Conservation (phyloP, 495 filamentous ascomycete species). For the Xylaria flabelliformis region DNA sequence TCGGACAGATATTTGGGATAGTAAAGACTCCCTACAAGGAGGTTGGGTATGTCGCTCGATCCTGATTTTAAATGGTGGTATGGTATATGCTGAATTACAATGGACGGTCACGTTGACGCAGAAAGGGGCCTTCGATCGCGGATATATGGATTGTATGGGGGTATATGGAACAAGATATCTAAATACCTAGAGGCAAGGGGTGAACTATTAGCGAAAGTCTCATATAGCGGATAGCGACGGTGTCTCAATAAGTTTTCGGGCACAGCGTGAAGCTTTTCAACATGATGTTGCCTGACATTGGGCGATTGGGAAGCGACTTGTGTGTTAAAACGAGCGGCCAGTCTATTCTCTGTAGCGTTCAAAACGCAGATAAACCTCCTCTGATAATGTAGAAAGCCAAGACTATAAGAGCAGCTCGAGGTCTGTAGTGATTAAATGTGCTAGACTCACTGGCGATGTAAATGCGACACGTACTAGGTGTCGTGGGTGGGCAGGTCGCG, state of each 20-base stretch:
- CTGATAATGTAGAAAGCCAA: neutral
- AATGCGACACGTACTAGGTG: neutral
- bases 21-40: neutral
- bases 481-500: conserved; percentile 6
- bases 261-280: neutral
- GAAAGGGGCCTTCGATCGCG: conserved; percentile 3
- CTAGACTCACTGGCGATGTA: neutral
- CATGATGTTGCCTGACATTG: neutral
- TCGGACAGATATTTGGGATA: neutral
- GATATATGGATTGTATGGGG: neutral
- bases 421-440: neutral
- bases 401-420: neutral
- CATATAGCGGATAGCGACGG: neutral
- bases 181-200: conserved; percentile 1
- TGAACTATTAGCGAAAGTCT: neutral
- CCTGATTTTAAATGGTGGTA: neutral
- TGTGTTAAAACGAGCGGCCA: neutral
- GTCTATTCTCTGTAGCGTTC: neutral
- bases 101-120: neutral
- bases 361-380: neutral
- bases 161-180: neutral
- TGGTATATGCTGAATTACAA: neutral
- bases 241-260: neutral
- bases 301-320: neutral
- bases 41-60: neutral